Conservation (phyloP, 2,329 filamentous ascomycete species). For the Calcarisporium arbuscula region DNA sequence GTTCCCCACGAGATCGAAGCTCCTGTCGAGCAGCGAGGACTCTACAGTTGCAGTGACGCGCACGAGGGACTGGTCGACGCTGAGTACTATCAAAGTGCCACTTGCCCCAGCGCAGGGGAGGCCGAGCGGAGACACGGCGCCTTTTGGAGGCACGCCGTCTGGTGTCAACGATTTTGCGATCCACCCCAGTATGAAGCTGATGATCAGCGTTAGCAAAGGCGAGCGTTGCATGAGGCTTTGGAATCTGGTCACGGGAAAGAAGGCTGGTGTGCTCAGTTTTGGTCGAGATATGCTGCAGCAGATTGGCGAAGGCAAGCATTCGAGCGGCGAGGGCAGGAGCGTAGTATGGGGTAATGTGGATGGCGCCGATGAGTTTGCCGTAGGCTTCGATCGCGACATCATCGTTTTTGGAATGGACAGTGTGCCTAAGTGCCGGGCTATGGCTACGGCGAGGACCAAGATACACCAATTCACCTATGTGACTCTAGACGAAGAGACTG, state of each 20-base stretch:
- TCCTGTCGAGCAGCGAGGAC: slow-evolving; percentile 84
- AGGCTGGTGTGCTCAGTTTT: slow-evolving; percentile 88
- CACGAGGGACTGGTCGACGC: slow-evolving; percentile 80
- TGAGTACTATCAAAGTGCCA: slow-evolving; percentile 85
- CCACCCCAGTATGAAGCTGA: slow-evolving; percentile 92
- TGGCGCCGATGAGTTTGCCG: slow-evolving; percentile 73
- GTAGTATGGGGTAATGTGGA: slow-evolving; percentile 74
- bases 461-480: slow-evolving; percentile 78
- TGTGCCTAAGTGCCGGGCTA: slow-evolving; percentile 66
- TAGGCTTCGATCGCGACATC: slow-evolving; percentile 80
- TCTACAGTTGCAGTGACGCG: slow-evolving; percentile 84
- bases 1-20: slow-evolving; percentile 81
- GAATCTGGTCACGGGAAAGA: slow-evolving; percentile 95
- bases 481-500: slow-evolving; percentile 35
- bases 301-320: slow-evolving; percentile 69
- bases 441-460: slow-evolving; percentile 66
- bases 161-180: slow-evolving; percentile 94
- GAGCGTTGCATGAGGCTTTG: slow-evolving; percentile 90
- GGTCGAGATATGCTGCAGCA: slow-evolving; percentile 63
- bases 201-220: slow-evolving; percentile 86
- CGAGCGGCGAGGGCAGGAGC: slow-evolving; percentile 73
- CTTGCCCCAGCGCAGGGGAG: slow-evolving; percentile 73
- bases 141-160: slow-evolving; percentile 71
- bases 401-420: slow-evolving; percentile 87
- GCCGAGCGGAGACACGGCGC: slow-evolving; percentile 85